Percentiles rank a stretch among this genome's conserved stretches.
Conservation (phyloP, 768 basidiomycete species). For the Boletus reticuloceps region DNA sequence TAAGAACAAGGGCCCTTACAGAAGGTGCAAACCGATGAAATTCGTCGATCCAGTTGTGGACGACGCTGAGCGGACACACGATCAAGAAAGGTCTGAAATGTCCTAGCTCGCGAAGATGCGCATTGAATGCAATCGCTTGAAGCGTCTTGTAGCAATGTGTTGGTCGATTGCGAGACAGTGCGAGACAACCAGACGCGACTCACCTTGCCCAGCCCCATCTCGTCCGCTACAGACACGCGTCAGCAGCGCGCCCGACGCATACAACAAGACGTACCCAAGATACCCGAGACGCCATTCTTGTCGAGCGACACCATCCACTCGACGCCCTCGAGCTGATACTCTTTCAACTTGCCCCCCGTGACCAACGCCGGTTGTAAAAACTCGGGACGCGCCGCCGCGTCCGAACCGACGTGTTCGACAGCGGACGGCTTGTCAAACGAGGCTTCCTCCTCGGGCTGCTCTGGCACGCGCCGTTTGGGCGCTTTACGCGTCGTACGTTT, state of each 20-base stretch:
- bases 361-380: constrained; percentile 77
- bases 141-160: constrained; percentile 58
- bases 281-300: constrained; percentile 81
- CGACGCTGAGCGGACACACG: constrained; percentile 89
- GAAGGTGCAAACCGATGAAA: constrained; percentile 81
- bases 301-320: constrained; percentile 93
- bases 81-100: constrained; percentile 78
- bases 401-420: background rate
- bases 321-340: constrained; percentile 91
- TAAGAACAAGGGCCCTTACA: constrained; percentile 38
- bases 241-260: constrained; percentile 8
- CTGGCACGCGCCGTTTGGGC: constrained; percentile 9
- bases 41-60: constrained; percentile 89
- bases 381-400: constrained; percentile 21
- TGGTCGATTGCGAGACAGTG: background rate
- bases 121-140: constrained; percentile 93
- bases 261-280: constrained; percentile 52
- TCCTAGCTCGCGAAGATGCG: constrained; percentile 75
- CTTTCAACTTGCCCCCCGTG: constrained; percentile 82
- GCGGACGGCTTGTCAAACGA: constrained; percentile 13
- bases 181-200: background rate
- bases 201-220: constrained; percentile 93
- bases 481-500: constrained; percentile 13
- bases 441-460: background rate
- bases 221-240: constrained; percentile 61